Conservation (phyloP, 257 asterid genomes). For the Cynanchum wilfordii region DNA sequence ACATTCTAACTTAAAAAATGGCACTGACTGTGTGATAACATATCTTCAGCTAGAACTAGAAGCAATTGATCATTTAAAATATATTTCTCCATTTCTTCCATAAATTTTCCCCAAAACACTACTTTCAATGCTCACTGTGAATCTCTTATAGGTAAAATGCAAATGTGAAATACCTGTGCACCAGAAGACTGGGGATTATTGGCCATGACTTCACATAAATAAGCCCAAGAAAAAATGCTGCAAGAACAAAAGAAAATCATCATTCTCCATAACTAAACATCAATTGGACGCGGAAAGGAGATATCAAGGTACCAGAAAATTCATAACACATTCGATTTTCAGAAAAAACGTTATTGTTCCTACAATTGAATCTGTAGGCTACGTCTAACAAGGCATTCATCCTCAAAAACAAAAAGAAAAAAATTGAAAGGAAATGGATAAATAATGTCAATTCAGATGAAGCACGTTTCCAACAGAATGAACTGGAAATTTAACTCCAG, state of each 20-base stretch:
- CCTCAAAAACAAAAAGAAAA: not conserved
- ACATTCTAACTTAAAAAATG: not conserved
- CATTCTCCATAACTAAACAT: no score
- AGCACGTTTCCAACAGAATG: not conserved
- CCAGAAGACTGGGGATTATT: constrained; percentile 77
- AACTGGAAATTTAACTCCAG: not conserved
- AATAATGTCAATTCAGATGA: not conserved
- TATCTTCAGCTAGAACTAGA: not conserved
- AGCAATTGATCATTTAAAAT: not conserved
- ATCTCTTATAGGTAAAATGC: not conserved
- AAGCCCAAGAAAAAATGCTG: constrained; percentile 22
- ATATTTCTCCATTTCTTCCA: not conserved
- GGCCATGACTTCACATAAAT: constrained; percentile 46
- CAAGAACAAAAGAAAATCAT: constrained; percentile 6
- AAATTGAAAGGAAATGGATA: not conserved
- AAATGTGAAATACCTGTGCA: constrained; percentile 53
- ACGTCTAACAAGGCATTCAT: not conserved
- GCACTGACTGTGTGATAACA: not conserved
- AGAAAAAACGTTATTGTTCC: not conserved
- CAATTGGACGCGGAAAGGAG: not conserved
- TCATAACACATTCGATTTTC: not conserved
- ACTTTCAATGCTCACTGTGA: not conserved
- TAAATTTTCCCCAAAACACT: not conserved
- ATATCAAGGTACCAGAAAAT: not conserved
- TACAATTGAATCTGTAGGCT: not conserved